phyloP scores from a whole-genome alignment of 495 filamentous ascomycete genomes.

The Talaromyces liani region DNA sequence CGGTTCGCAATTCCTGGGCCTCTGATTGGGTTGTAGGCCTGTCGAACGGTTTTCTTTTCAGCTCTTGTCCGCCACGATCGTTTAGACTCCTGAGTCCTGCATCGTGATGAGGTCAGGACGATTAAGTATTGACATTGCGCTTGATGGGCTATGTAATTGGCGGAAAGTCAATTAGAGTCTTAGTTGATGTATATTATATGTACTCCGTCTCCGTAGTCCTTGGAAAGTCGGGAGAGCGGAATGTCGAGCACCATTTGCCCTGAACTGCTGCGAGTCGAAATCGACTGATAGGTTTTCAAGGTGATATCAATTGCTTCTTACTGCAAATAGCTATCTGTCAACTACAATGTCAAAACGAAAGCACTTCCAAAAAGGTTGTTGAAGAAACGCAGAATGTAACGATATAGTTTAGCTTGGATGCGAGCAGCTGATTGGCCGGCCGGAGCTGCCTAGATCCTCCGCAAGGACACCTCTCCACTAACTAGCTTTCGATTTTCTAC shows the following conservation, averaged over 20 bases:
- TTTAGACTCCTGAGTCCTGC: background rate
- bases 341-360: background rate
- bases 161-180: background rate
- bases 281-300: background rate
- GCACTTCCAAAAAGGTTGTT: background rate
- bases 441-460: background rate
- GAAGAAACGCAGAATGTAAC: background rate
- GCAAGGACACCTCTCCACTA: slow-evolving; percentile 5
- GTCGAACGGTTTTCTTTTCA: background rate
- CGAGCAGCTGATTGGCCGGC: slow-evolving; percentile 1
- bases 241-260: background rate
- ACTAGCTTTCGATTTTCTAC: background rate
- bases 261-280: background rate
- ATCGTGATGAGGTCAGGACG: background rate
- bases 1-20: background rate
- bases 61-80: background rate
- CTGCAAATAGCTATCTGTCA: background rate
- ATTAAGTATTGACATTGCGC: background rate
- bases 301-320: background rate
- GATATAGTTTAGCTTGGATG: background rate
- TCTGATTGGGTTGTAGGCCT: background rate
- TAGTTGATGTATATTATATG: background rate
- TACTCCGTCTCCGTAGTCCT: background rate
- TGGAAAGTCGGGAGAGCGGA: background rate
- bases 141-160: background rate